phyloP scores from a whole-genome alignment of 306 rosid genomes.

The Abrus pulchellus region DNA sequence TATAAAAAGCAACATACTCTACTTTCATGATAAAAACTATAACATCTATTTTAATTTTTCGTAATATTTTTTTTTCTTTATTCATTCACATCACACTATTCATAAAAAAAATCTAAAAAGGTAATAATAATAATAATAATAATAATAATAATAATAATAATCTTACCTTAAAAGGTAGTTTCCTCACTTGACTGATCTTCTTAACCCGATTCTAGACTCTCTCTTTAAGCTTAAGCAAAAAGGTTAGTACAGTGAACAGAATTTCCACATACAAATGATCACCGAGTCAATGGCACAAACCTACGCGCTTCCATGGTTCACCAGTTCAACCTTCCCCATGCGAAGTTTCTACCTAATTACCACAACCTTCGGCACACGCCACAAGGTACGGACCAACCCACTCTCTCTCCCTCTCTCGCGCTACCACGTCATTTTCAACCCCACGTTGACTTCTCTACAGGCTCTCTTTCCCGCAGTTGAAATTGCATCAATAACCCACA shows the following conservation, averaged over 20 bases:
- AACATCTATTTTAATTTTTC: too few relatives aligned
- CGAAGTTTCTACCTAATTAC: not conserved
- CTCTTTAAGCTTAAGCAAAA: conserved; percentile 33
- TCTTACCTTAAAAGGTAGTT: conserved; percentile 22
- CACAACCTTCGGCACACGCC: not conserved
- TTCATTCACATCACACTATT: too few relatives aligned
- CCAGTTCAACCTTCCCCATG: not conserved
- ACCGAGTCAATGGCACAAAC: not conserved
- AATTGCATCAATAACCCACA: not conserved
- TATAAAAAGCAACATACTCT: too few relatives aligned
- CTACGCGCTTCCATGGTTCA: conserved; percentile 7
- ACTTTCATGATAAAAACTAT: too few relatives aligned
- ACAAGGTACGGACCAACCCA: not conserved
- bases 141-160: not conserved
- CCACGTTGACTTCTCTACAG: conserved; percentile 1
- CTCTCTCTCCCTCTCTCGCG: not conserved
- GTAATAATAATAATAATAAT: too few relatives aligned
- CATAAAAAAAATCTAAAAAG: too few relatives aligned
- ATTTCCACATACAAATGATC: not conserved
- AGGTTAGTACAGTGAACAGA: not conserved
- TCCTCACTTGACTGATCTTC: conserved; percentile 9
- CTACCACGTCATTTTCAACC: not conserved
- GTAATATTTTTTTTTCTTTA: too few relatives aligned
- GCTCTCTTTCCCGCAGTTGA: not conserved
- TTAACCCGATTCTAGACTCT: not conserved